Conservation (phyloP, 2,329 filamentous ascomycete species). For the Colletotrichum sp. region DNA sequence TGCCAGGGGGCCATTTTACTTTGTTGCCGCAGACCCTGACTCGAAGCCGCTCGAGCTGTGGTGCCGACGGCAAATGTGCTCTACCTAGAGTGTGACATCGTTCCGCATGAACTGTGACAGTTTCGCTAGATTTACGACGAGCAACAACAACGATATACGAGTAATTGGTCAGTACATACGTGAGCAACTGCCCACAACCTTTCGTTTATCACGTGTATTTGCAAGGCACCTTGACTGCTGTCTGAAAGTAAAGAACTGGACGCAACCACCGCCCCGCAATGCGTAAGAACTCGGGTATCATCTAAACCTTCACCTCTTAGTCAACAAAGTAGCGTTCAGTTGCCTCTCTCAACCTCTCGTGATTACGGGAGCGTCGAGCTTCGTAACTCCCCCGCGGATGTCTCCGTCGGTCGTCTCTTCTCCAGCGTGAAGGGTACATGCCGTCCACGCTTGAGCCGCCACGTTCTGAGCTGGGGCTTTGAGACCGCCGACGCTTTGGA, state of each 20-base stretch:
- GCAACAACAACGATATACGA: neutral
- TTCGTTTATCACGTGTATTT: neutral
- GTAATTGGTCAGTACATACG: neutral
- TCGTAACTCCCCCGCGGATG: neutral
- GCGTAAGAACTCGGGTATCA: neutral
- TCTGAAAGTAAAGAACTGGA: neutral
- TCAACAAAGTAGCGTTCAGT: conserved; percentile 13
- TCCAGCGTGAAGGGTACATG: conserved; percentile 21
- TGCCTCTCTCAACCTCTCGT: conserved; percentile 8
- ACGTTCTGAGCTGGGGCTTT: conserved; percentile 1
- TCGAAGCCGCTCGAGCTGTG: neutral
- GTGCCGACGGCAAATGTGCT: neutral
- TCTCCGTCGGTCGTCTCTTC: conserved; percentile 18
- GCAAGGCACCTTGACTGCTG: neutral
- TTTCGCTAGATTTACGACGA: neutral
- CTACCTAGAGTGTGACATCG: neutral
- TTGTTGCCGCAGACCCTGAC: neutral
- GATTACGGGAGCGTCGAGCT: conserved; percentile 6
- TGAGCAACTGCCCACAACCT: neutral
- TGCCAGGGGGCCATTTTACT: neutral
- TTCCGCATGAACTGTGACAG: neutral
- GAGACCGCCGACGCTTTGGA: conserved; percentile 10
- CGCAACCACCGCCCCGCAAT: neutral
- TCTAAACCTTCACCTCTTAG: neutral
- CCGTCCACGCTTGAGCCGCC: neutral